phyloP scores from a whole-genome alignment of 805 yeast species.

The Candida vartiovaarae region DNA sequence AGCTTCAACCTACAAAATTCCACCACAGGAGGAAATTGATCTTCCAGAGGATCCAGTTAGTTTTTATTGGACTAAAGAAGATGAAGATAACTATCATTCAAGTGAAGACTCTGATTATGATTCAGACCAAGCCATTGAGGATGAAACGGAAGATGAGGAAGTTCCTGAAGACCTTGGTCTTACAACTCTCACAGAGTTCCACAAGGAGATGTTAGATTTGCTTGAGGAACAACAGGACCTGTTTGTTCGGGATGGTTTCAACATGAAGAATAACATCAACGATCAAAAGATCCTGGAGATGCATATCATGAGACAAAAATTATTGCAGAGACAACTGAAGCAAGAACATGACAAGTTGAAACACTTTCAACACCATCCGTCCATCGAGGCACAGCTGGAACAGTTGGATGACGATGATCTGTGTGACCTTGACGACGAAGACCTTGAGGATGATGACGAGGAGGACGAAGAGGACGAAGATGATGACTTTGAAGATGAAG shows the following conservation, averaged over 20 bases:
- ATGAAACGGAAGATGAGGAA: conserved; percentile 13
- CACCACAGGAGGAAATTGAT: conserved; percentile 3
- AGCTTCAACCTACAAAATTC: conserved; percentile 6
- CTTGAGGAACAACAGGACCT: conserved; percentile 11
- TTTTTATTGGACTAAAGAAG: conserved; percentile 5
- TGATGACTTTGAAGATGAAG: conserved; percentile 35
- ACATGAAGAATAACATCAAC: conserved; percentile 5
- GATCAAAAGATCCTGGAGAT: conserved; percentile 8
- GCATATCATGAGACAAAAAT: conserved; percentile 11
- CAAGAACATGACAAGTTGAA: conserved; percentile 10
- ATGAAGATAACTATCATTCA: conserved; percentile 20
- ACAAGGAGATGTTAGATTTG: conserved; percentile 11
- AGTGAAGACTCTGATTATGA: conserved; percentile 9
- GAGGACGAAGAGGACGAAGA: conserved; percentile 31
- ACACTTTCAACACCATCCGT: conserved; percentile 16
- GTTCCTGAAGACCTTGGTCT: conserved; percentile 5
- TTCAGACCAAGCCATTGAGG: conserved; percentile 8
- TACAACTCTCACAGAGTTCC: conserved; percentile 6
- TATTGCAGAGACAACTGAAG: conserved; percentile 10
- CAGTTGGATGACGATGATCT: conserved; percentile 34
- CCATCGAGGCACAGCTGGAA: conserved; percentile 25
- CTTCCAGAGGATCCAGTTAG: conserved; percentile 13
- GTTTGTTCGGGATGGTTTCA: conserved; percentile 8
- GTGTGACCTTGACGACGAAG: conserved; percentile 9
- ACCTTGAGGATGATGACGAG: conserved; percentile 4